Base-by-base conservation (phyloP, 1,284 basidiomycete species). In the Microbotryum scabiosae region DNA sequence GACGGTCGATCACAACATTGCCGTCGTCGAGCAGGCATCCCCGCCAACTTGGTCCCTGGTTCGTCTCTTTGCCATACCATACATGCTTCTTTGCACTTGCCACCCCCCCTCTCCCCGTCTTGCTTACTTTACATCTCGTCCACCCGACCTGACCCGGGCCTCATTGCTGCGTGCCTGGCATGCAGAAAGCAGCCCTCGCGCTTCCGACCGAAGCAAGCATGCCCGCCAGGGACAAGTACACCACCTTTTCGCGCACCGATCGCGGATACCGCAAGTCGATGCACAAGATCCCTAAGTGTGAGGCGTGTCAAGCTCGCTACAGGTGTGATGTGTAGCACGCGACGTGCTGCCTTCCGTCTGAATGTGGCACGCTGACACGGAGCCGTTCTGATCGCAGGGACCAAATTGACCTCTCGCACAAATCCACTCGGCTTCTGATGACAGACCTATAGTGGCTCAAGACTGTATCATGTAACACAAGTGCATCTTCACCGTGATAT, bases 141-240 rank as follows among this genome's bases (percentile, higher is more conserved):
- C 25, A 9, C 25, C 41, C 28, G 32, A 32, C 49, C 51, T n/a
- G 4, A 26, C 23, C 30, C 23, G 5, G 18, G 30, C 36, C 45
- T 21, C 30, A 30, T 54, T 21, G 14, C 36, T 41, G 12, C 5
- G 14, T 12, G 36, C 0, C 36, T 30, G 30, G 6, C 3, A 3
- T 44, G 30, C 69, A 87, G 85, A 78, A 78, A 47, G 79, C 79
- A 62, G 88, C 86, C 5, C 77, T 92, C 47, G 80, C 84, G 60
- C 78, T 94, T 32, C 91, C 91, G 51, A 91, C 88, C 73, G 88
- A 94, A 74, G 80, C 85, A 65, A 87, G 91, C 74, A 93, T 93
- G 90, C 79, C 79, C 18, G 78, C 90, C 1, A 81, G 81, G 76
- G 93, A 98, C 79, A 98, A 98, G 77, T 98, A 97, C 78, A 97